phyloP scores from a whole-genome alignment of 257 asterid genomes.

The Solanum arcanum region DNA sequence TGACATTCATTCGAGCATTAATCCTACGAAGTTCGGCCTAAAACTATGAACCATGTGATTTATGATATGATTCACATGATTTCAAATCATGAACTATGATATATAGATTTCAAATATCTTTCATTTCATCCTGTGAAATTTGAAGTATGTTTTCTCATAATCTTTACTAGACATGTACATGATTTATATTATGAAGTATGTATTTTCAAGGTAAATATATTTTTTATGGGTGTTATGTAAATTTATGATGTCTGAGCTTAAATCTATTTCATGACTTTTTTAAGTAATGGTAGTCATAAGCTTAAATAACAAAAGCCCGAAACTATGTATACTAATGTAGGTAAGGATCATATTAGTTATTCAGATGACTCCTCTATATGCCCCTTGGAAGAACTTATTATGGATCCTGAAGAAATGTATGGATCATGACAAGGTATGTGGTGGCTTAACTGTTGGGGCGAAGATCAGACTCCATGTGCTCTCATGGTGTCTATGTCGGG shows the following conservation, averaged over 20 bases:
- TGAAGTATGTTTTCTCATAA: background rate
- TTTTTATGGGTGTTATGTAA: background rate
- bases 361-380: no score
- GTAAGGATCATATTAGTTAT: background rate
- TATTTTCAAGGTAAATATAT: background rate
- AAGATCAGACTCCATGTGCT: background rate
- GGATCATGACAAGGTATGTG: background rate
- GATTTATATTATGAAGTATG: background rate
- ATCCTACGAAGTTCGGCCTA: background rate
- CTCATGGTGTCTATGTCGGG: background rate
- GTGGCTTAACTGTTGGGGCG: background rate
- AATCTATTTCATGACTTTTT: background rate
- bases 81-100: background rate
- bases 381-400: background rate
- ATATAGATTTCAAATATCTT: background rate
- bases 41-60: background rate
- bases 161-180: background rate
- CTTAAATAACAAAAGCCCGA: background rate
- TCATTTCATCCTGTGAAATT: background rate
- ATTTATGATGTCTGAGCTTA: no score
- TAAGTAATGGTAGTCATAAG: background rate
- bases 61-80: background rate
- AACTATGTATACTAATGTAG: background rate
- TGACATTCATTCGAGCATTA: background rate
- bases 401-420: background rate